A percentile compares a stretch with the other conserved stretches of the same genome.
Conservation (phyloP, 805 yeast species). For the Sugiyamaella qingdaonensis region DNA sequence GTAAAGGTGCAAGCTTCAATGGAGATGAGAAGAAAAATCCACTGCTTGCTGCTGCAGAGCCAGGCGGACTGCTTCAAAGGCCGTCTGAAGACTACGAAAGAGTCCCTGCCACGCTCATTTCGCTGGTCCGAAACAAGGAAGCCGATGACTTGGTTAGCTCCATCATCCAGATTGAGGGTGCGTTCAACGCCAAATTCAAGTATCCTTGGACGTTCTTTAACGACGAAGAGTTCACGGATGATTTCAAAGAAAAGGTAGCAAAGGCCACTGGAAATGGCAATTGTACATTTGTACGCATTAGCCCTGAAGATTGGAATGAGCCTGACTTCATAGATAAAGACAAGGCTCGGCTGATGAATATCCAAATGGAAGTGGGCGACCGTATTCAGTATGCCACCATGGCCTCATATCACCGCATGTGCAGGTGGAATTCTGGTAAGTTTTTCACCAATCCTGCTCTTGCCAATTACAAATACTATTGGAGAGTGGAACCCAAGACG, state of each 20-base stretch:
- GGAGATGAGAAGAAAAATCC: slow-evolving; percentile 2
- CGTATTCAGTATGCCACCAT: slow-evolving; percentile 59
- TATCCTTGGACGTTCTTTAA: slow-evolving; percentile 83
- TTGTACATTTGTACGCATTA: slow-evolving; percentile 43
- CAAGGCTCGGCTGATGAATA: slow-evolving; percentile 39
- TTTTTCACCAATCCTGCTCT: slow-evolving; percentile 64
- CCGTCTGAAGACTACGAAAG: slow-evolving; percentile 1
- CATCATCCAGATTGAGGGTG: slow-evolving; percentile 55
- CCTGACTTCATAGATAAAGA: slow-evolving; percentile 53
- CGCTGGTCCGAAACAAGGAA: slow-evolving; percentile 69
- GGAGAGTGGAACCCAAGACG: slow-evolving; percentile 79
- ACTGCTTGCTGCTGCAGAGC: slow-evolving; percentile 2
- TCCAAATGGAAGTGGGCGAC: slow-evolving; percentile 39
- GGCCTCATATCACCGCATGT: slow-evolving; percentile 75
- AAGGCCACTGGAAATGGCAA: slow-evolving; percentile 42
- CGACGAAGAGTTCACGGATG: slow-evolving; percentile 60
- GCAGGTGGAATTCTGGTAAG: slow-evolving; percentile 68
- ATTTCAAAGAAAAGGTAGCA: slow-evolving; percentile 47
- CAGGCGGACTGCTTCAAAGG: slow-evolving; percentile 1
- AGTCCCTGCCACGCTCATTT: slow-evolving; percentile 74
- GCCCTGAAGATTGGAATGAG: slow-evolving; percentile 50
- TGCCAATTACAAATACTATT: slow-evolving; percentile 60
- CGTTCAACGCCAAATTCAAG: slow-evolving; percentile 63
- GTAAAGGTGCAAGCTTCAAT: background rate
- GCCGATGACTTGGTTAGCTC: slow-evolving; percentile 45